A percentile compares a stretch with the other conserved stretches of the same genome.
These are phyloP conservation scores for Ustilago nuda DNA, from an alignment of 1,284 basidiomycete genomes.

Conservation along the genomic window DNA sequence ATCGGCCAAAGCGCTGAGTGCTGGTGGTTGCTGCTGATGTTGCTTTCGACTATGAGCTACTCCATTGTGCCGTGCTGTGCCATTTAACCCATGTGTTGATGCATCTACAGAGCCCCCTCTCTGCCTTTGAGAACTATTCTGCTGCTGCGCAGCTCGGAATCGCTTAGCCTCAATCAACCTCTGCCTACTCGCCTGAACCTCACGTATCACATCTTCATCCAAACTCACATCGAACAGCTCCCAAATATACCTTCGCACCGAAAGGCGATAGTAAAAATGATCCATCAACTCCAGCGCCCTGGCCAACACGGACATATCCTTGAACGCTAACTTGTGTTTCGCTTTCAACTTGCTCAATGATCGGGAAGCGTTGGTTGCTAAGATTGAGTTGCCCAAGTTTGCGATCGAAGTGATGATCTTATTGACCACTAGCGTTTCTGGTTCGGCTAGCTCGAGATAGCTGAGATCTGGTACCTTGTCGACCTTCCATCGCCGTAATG, in stretches of 20 bases:
- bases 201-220: constrained; percentile 41
- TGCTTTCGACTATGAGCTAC: constrained; percentile 4
- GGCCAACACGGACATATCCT: constrained; percentile 50
- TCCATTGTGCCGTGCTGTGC: background rate
- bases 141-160: constrained; percentile 1
- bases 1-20: constrained; percentile 14
- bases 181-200: constrained; percentile 28
- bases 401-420: constrained; percentile 90
- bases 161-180: constrained; percentile 43
- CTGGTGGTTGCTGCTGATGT: constrained; percentile 9
- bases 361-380: constrained; percentile 73
- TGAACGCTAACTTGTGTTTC: constrained; percentile 53
- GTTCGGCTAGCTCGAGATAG: constrained; percentile 59
- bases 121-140: background rate
- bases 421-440: constrained; percentile 77
- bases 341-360: constrained; percentile 72
- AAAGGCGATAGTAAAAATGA: constrained; percentile 78
- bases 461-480: constrained; percentile 23
- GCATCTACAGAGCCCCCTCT: constrained; percentile 10
- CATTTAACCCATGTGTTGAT: background rate
- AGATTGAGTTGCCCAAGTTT: constrained; percentile 93
- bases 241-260: constrained; percentile 89
- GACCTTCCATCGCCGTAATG: constrained; percentile 82
- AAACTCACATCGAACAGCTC: constrained; percentile 81
- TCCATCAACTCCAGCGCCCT: constrained; percentile 62